These are phyloP conservation scores for Yamadazyma triangularis DNA, from an alignment of 1,139 yeast genomes.

Conservation along the genomic window DNA sequence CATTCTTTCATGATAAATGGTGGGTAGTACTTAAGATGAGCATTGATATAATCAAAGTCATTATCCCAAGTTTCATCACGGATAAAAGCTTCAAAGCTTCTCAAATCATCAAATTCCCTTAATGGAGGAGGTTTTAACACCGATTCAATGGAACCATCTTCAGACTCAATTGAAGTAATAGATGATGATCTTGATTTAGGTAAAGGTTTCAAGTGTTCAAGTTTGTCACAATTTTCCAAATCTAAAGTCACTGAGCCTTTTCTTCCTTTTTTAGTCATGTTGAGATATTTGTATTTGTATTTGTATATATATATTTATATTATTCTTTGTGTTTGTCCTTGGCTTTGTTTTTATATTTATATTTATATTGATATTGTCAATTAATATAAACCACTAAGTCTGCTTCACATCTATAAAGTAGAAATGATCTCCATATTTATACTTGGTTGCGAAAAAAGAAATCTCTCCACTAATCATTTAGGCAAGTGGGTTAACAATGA, in stretches of 20 bases:
- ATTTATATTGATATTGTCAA: no score
- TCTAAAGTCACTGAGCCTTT: constrained; percentile 22
- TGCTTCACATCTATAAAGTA: no score
- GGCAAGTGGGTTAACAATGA: not conserved
- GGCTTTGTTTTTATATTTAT: no score
- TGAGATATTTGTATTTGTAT: not conserved
- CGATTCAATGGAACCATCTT: constrained; percentile 26
- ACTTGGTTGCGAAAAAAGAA: constrained; percentile 4
- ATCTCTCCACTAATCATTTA: constrained; percentile 7
- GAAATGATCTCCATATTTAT: constrained; percentile 3
- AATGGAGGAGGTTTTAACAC: constrained; percentile 39
- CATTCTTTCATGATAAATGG: constrained; percentile 67
- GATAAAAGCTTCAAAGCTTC: constrained; percentile 58
- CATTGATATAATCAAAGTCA: constrained; percentile 65
- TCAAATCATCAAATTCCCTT: constrained; percentile 58
- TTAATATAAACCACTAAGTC: no score
- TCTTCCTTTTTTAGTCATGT: constrained; percentile 24
- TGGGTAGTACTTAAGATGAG: constrained; percentile 63
- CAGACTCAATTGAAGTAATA: constrained; percentile 31
- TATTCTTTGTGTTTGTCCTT: no score
- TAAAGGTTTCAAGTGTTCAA: constrained; percentile 36
- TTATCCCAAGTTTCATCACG: constrained; percentile 76
- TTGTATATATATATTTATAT: no score
- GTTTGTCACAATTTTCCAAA: constrained; percentile 35
- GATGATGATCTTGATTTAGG: constrained; percentile 35